Conservation (phyloP, 2,329 filamentous ascomycete species). For the Fusarium chuoi region DNA sequence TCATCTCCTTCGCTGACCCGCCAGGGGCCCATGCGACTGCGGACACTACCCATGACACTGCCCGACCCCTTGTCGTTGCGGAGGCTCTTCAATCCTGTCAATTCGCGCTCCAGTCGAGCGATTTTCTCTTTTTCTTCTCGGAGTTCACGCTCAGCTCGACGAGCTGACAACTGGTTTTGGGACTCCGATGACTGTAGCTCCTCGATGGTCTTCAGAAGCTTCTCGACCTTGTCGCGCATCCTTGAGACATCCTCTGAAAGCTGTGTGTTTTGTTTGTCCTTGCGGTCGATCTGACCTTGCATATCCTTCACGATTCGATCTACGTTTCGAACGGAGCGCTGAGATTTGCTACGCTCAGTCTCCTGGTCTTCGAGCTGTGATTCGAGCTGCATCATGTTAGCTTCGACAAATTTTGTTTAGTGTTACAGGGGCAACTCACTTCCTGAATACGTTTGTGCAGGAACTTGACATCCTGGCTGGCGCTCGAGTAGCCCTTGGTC, state of each 20-base stretch:
- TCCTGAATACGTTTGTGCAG: slow-evolving; percentile 94
- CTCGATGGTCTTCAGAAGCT: slow-evolving; percentile 89
- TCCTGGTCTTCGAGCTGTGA: slow-evolving; percentile 86
- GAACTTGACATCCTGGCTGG: slow-evolving; percentile 95
- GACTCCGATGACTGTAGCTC: slow-evolving; percentile 92
- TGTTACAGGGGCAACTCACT: slow-evolving; percentile 63
- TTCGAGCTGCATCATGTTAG: slow-evolving; percentile 73
- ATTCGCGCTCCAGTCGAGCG: slow-evolving; percentile 84
- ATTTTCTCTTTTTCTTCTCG: slow-evolving; percentile 87
- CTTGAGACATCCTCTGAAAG: slow-evolving; percentile 85
- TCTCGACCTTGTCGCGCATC: slow-evolving; percentile 89
- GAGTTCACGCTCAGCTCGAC: slow-evolving; percentile 89
- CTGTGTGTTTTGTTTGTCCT: slow-evolving; percentile 86
- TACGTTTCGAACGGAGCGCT: slow-evolving; percentile 89
- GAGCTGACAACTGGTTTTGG: slow-evolving; percentile 79
- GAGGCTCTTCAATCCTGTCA: slow-evolving; percentile 85
- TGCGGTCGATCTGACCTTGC: slow-evolving; percentile 89
- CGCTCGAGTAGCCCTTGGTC: slow-evolving; percentile 95
- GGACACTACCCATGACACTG: slow-evolving; percentile 60
- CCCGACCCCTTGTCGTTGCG: slow-evolving; percentile 68
- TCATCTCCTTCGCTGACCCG: slow-evolving; percentile 55
- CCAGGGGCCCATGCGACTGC: slow-evolving; percentile 50
- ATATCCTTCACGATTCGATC: slow-evolving; percentile 95
- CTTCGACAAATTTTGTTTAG: slow-evolving; percentile 8
- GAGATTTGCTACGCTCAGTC: slow-evolving; percentile 79